Evolutionary conservation across 75 land plant species (phyloP), one percentile per base, ranked within the genome.

Genomic region (Picea sitchensis): DNA sequence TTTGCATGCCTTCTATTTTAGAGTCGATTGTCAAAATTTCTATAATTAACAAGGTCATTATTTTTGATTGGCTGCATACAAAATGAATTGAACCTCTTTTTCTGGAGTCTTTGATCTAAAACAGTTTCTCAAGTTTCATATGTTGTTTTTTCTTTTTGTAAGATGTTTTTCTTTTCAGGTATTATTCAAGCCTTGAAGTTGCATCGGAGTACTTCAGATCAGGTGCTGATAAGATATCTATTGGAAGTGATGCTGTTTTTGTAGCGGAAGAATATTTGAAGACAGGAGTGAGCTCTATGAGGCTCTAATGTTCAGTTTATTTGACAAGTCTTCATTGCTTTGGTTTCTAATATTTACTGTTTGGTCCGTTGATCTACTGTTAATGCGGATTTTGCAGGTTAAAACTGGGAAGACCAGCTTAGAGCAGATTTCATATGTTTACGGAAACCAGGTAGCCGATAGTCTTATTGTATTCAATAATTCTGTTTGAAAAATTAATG

Each of bases 211-310:
- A 98, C 83, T 98, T 98, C 76, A 89, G 99, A 78, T 98, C 99
- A 59, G 99, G 99, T 61, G 99, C 99, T 58, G 99, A 98, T 81
- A 98, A 98, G 69, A 84, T 98, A 76, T 95, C 98, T 17, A 98
- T 98, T 83, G 99, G 99, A 86, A 98, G 99, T 81, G 99, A 95
- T 89, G 99, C 99, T 21, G 99, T 98, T 77, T 93, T 90, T 92
- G 95, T 92, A 71, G 98, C 99, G 47, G 99, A 98, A 87, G 93
- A 81, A 76, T 95, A 89, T 75, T 20, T 90, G 61, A 91, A 79
- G 82, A 87, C 96, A 44, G 90, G 93, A 82, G 99, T 98, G 88
- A 76, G 85, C 58, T 41, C 5, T 31, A 18, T 18, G 51, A 79
- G 34, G 6, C 47, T 23, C 31, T 67, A 15, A 36, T 5, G 2